A percentile compares a stretch with the other conserved stretches of the same genome.
Evolutionary conservation across 2,329 filamentous ascomycete genomes (phyloP).

Genomic region (Coniella vitis): DNA sequence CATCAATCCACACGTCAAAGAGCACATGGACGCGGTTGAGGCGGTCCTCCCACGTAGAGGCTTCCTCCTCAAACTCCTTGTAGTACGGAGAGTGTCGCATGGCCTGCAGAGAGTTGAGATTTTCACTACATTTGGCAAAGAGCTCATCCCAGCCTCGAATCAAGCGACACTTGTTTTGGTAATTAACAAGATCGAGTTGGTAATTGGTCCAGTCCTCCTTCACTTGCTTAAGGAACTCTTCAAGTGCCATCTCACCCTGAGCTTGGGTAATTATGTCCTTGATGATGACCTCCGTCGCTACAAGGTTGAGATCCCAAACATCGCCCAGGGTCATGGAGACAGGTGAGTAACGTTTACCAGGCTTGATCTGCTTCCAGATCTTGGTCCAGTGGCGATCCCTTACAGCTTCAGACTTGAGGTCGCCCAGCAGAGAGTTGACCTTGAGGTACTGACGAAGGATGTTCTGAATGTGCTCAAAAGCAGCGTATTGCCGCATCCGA

Average conservation of each 20-base stretch:
- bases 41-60: slow-evolving; percentile 94
- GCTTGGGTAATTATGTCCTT: slow-evolving; percentile 92
- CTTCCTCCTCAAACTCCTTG: slow-evolving; percentile 98
- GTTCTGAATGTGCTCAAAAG: slow-evolving; percentile 97
- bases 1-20: slow-evolving; percentile 99
- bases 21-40: slow-evolving; percentile 94
- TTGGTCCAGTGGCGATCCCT: slow-evolving; percentile 95
- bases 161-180: slow-evolving; percentile 95
- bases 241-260: slow-evolving; percentile 94
- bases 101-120: slow-evolving; percentile 92
- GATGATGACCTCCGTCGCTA: slow-evolving; percentile 79
- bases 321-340: slow-evolving; percentile 95
- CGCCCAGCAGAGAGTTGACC: slow-evolving; percentile 78
- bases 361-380: slow-evolving; percentile 93
- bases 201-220: slow-evolving; percentile 97
- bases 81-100: slow-evolving; percentile 99
- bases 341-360: slow-evolving; percentile 87
- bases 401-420: slow-evolving; percentile 94
- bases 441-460: slow-evolving; percentile 84
- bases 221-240: slow-evolving; percentile 95
- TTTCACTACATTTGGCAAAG: slow-evolving; percentile 97
- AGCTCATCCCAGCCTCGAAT: slow-evolving; percentile 98
- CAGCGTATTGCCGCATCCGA: slow-evolving; percentile 97
- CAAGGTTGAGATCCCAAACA: slow-evolving; percentile 94
- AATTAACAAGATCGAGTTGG: slow-evolving; percentile 86